Base-by-base conservation (phyloP, 192 early-diverging fungal genomes). In the Pilobolus umbonatus region DNA sequence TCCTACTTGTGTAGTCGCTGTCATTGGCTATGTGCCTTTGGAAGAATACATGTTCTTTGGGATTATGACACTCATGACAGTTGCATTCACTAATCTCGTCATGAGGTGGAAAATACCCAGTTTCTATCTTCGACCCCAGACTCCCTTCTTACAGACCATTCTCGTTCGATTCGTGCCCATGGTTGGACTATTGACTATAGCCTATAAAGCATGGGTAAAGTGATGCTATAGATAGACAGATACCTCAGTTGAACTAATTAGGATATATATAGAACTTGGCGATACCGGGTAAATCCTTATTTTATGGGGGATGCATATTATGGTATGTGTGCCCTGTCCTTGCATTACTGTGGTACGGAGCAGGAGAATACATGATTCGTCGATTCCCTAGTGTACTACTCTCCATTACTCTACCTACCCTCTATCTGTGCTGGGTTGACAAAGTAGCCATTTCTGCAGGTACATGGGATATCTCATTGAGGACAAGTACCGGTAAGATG, bases 11-110 rank as follows among this genome's bases (percentile, higher is more conserved):
- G 80, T 82, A 4, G 45, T 68, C 14, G 71, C 54, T 22, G 77
- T 82, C 2, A 75, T 82, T 65, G 80, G 80, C 5, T 82, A 77
- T 67, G 76, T 79, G 9, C 80, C 80, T 26, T 28, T 82, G 53
- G 80, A 82, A 57, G 80, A 82, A 55, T 82, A 82, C 50, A 58
- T 71, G 38, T 82, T 82, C 55, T 82, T 82, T 54, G 47, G 77
- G 34, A 77, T 82, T 35, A 77, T 79, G 72, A 75, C 80, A 0
- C 44, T 71, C 3, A 77, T 79, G 40, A 74, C 73, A 0, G 51
- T 69, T 12, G 24, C 59, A 2, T 72, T 75, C 26, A 52, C 71
- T 12, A 55, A 46, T 43, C 38, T 75, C 0, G 60, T 73, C 1
- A 68, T 75, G 68, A 52, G 71, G 19, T 73, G 65, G 61, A 29